Base-by-base conservation (phyloP, 1,284 basidiomycete species). In the Polyporus tsugae region DNA sequence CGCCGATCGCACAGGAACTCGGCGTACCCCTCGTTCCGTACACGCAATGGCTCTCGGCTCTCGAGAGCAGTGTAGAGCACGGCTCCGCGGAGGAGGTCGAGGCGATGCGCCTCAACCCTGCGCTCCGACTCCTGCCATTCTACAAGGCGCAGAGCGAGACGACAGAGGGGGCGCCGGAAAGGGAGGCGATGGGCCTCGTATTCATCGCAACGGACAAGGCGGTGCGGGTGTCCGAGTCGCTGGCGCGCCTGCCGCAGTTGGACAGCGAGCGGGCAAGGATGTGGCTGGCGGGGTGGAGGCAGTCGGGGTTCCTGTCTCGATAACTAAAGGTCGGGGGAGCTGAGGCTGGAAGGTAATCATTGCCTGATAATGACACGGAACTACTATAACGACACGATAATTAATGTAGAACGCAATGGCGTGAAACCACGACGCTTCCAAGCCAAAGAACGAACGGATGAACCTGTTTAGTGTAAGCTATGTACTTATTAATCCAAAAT, bases 71-170 rank as follows among this genome's bases (percentile, higher is more conserved):
- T 52, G 52, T 71, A 19, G 65, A 57, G 15, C 35, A 60, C 6
- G 72, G 68, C 60, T 63, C 63, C 65, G 39, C 63, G 1, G 71
- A 77, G 35, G 83, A 81, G 79, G 65, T 82, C 33, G 74, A 77
- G 62, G 68, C 67, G 25, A 72, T 75, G 62, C 70, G 72, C 35
- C 62, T 38, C 13, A 79, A 79, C 64, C 80, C 79, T 2, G 80
- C 78, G 0, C 66, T 80, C 25, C 75, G 75, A 29, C 68, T 81
- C 6, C 65, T 80, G 60, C 70, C 75, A 9, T 79, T 80, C 70
- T 82, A 74, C 74, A 64, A 69, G 53, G 66, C 25, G 17, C 64
- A 60, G 33, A 42, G 49, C 41, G 35, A 41, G 22, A 39, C 6
- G 41, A 38, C 17, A 4, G 11, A 52, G 22, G 4, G 11, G 17